Evolutionary conservation across 2,329 filamentous ascomycete species (phyloP), one percentile per base, ranked within the genome.

Genomic region (Elsinoe australis): DNA sequence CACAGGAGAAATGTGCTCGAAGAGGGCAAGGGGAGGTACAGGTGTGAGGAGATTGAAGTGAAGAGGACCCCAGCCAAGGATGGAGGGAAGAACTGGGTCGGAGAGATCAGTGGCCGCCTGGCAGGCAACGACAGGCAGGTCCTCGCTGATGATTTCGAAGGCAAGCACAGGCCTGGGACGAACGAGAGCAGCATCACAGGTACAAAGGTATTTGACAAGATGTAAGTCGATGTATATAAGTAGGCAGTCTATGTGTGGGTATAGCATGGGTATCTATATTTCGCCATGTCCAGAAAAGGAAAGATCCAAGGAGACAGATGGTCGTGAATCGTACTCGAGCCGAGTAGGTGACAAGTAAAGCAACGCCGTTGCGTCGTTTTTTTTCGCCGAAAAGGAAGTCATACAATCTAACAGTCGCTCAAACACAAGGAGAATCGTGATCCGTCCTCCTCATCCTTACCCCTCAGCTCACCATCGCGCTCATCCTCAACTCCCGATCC

Each of bases 1-100:
- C 87, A 95, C 65, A 74, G 84, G 21, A 75, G 83, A 45, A 78
- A 79, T 57, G 69, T 95, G 8, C 64, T 78, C 38, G 62, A 72
- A 1, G 55, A 55, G 1, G 51, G 34, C 55, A 41, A 48, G 46
- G 49, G 42, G 33, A 52, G 49, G 4, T 61, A 69, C 15, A 59
- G 64, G 35, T 59, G 73, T 10, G 63, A 68, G 49, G 72, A 75
- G 58, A 65, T 65, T 33, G 68, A 72, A 54, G 56, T 64, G 3
- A 50, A 45, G 39, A 52, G 57, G 22, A 53, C 51, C 6, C 53
- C 55, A 55, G 68, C 67, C 2, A 56, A 64, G 4, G 65, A 71
- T 51, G 70, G 72, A 49, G 67, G 70, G 19, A 62, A 70, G 48
- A 56, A 71, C 1, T 66, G 68, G 50, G 52, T 59, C 6, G 63